A percentile compares a stretch with the other conserved stretches of the same genome.
phyloP scores from a whole-genome alignment of 768 basidiomycete species.

The Leccinum truebloodii region DNA sequence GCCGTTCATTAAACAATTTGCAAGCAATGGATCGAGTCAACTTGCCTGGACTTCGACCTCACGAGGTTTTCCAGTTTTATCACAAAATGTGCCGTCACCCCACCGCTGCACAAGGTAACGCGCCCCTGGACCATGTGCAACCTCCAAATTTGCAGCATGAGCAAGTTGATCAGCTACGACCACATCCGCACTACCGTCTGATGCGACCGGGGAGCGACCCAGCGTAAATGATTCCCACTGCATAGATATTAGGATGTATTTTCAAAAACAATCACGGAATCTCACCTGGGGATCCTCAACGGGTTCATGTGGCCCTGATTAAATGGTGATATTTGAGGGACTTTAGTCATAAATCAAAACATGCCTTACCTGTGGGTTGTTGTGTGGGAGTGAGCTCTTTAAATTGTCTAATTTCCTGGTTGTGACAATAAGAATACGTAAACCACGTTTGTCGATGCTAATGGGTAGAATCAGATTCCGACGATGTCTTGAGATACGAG shows the following conservation, averaged over 20 bases:
- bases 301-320: constrained; percentile 68
- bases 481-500: constrained; percentile 28
- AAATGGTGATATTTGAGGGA: constrained; percentile 23
- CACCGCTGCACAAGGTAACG: constrained; percentile 92
- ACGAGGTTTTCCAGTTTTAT: constrained; percentile 84
- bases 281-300: constrained; percentile 84
- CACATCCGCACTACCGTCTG: constrained; percentile 63
- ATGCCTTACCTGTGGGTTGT: constrained; percentile 60
- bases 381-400: constrained; percentile 73
- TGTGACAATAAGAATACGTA: constrained; percentile 96
- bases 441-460: constrained; percentile 93
- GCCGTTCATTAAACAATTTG: constrained; percentile 5
- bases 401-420: constrained; percentile 94
- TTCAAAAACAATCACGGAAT: constrained; percentile 29
- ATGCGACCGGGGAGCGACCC: constrained; percentile 63
- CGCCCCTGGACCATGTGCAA: constrained; percentile 75
- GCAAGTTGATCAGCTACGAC: constrained; percentile 65
- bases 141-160: constrained; percentile 70
- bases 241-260: constrained; percentile 21
- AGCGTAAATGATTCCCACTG: constrained; percentile 81
- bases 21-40: constrained; percentile 10
- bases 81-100: constrained; percentile 90
- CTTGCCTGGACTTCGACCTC: constrained; percentile 94
- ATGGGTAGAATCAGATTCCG: constrained; percentile 34
- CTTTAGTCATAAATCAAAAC: constrained; percentile 20